phyloP scores from a whole-genome alignment of 2,329 filamentous ascomycete species.

The Nigrospora osmanthi region DNA sequence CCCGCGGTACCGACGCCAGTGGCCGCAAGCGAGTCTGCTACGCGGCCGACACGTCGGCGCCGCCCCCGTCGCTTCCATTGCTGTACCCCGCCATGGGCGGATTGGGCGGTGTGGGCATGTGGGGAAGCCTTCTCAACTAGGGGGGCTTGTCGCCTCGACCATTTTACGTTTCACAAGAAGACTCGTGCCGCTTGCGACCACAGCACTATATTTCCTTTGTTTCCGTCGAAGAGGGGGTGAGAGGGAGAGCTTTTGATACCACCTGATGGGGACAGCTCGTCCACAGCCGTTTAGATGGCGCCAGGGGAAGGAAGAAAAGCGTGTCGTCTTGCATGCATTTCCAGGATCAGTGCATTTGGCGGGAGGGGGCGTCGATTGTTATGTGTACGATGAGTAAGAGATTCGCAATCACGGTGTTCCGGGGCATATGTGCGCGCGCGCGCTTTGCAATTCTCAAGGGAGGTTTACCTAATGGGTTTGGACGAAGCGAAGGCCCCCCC shows the following conservation, averaged over 20 bases:
- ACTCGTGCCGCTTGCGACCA: slow-evolving; percentile 17
- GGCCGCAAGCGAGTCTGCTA: slow-evolving; percentile 61
- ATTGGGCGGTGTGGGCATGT: slow-evolving; percentile 55
- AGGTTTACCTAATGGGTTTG: too few species aligned
- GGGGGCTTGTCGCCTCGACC: slow-evolving; percentile 7
- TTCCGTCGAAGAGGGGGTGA: slow-evolving; percentile 10
- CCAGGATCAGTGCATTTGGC: slow-evolving; percentile 27
- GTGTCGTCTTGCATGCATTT: slow-evolving; percentile 31
- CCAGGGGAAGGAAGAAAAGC: slow-evolving; percentile 29
- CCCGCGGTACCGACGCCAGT: slow-evolving; percentile 34
- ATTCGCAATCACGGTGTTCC: slow-evolving; percentile 18
- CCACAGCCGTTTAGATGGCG: slow-evolving; percentile 25
- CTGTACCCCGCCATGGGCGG: slow-evolving; percentile 42
- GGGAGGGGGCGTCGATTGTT: slow-evolving; percentile 16
- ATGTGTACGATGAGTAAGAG: slow-evolving; percentile 20
- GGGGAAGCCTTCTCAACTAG: slow-evolving; percentile 55
- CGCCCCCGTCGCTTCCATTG: slow-evolving; percentile 36
- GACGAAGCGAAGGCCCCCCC: too few species aligned
- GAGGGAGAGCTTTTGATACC: slow-evolving; percentile 21
- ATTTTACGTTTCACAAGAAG: slow-evolving; percentile 7
- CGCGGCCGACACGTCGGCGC: slow-evolving; percentile 45
- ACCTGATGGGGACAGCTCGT: slow-evolving; percentile 20
- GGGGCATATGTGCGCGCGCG: slow-evolving; percentile 6
- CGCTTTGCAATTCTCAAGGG: background rate
- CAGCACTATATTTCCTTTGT: slow-evolving; percentile 23